These are phyloP conservation scores for Closterium sp. DNA, from an alignment of 139 green algal species.

Conservation along the genomic window DNA sequence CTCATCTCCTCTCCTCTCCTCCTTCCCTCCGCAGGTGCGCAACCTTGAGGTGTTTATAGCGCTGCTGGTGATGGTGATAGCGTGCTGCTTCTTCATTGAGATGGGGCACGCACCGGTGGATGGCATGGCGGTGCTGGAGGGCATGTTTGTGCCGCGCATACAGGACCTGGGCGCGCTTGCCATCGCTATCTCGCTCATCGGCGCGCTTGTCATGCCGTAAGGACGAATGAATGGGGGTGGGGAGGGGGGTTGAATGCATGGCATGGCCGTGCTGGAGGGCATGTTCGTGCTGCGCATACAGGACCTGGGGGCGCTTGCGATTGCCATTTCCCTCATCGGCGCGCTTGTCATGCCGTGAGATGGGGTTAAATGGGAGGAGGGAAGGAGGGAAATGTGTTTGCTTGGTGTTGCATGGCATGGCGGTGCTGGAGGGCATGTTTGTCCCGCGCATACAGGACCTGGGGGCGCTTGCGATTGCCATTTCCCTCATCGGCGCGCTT, in stretches of 20 bases:
- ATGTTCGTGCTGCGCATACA: conserved; percentile 63
- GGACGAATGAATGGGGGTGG: background rate
- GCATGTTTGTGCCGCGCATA: conserved; percentile 65
- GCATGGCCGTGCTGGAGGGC: conserved; percentile 56
- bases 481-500: too few species aligned
- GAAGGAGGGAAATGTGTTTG: too few species aligned
- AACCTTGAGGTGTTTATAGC: conserved; percentile 78
- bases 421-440: too few species aligned
- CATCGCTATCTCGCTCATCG: conserved; percentile 65
- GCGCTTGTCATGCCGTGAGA: conserved; percentile 84
- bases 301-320: conserved; percentile 1
- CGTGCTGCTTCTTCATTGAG: conserved; percentile 57
- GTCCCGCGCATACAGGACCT: too few species aligned
- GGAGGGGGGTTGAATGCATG: too few species aligned
- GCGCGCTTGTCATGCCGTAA: conserved; percentile 86
- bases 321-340: conserved; percentile 68
- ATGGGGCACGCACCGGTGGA: conserved; percentile 15
- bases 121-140: conserved; percentile 52
- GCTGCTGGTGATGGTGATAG: conserved; percentile 52
- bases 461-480: too few species aligned
- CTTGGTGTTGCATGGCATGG: conserved; percentile 70
- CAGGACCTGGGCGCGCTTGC: conserved; percentile 18
- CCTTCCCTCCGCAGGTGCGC: conserved; percentile 41
- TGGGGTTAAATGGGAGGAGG: too few species aligned
- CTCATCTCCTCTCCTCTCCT: too few species aligned